These are phyloP conservation scores for Orbilia ellipsospora DNA, from an alignment of 2,329 filamentous ascomycete species.

Conservation along the genomic window DNA sequence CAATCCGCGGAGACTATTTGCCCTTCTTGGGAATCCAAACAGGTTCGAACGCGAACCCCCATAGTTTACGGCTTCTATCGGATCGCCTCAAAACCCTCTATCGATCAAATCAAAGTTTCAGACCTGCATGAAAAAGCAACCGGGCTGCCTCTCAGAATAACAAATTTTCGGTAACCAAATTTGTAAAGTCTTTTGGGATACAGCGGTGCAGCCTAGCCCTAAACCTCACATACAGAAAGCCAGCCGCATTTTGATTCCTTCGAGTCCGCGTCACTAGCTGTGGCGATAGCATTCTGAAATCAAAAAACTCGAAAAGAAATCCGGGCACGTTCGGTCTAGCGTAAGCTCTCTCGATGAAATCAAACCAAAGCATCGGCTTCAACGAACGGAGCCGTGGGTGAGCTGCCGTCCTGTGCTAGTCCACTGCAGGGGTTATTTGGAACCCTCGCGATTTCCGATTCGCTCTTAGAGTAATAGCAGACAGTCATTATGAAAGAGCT, in stretches of 20 bases:
- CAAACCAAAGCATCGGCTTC: constrained; percentile 9
- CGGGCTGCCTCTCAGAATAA: not conserved
- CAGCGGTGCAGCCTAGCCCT: constrained; percentile 8
- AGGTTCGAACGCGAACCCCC: not conserved
- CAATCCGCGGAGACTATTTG: constrained; percentile 9
- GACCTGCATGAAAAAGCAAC: constrained; percentile 29
- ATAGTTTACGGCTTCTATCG: constrained; percentile 11
- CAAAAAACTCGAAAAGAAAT: not conserved
- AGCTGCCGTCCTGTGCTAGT: too few species aligned
- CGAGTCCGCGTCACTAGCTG: too few species aligned
- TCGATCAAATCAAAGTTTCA: constrained; percentile 31
- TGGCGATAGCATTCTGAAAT: too few species aligned
- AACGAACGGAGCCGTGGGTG: too few species aligned
- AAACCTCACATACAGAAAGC: too few species aligned
- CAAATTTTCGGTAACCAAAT: not conserved
- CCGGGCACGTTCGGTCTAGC: not conserved
- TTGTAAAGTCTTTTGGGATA: not conserved
- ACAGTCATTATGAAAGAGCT: constrained; percentile 25
- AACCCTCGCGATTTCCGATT: constrained; percentile 46
- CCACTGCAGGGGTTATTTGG: constrained; percentile 43
- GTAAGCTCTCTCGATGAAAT: constrained; percentile 31
- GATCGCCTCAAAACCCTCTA: constrained; percentile 32
- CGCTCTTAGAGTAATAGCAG: constrained; percentile 19
- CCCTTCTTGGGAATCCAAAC: not conserved
- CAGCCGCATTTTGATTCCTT: not conserved